phyloP scores from a whole-genome alignment of 225 moss, liverwort and hornwort species.

The Takakia lepidozioides region DNA sequence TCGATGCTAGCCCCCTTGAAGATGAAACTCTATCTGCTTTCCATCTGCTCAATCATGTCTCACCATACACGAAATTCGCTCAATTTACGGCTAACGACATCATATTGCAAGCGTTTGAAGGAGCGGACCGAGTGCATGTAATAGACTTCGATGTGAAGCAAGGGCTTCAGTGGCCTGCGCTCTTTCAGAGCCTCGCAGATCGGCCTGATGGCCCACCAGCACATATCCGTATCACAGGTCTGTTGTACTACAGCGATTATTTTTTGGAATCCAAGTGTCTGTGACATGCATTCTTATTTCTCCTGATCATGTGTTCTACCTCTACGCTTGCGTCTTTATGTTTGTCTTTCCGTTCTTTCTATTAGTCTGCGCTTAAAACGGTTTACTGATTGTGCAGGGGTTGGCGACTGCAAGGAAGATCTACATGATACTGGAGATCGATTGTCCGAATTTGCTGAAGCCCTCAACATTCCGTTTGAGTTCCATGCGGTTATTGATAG shows the following conservation, averaged over 20 bases:
- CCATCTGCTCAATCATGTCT: conserved; percentile 86
- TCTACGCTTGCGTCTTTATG: no score
- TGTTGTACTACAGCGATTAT: not conserved
- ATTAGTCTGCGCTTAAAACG: no score
- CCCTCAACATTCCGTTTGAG: conserved; percentile 74
- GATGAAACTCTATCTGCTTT: conserved; percentile 81
- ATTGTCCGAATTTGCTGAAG: conserved; percentile 85
- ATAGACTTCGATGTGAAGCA: conserved; percentile 98
- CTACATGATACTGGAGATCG: conserved; percentile 90
- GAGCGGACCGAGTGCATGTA: conserved; percentile 71
- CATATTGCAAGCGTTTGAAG: conserved; percentile 81
- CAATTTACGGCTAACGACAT: conserved; percentile 93
- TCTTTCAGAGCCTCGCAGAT: conserved; percentile 75
- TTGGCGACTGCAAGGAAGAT: conserved; percentile 96
- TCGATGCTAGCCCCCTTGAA: conserved; percentile 67
- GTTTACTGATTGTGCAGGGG: conserved; percentile 15
- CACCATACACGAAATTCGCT: conserved; percentile 86
- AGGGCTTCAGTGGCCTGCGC: conserved; percentile 94
- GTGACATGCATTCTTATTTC: no score
- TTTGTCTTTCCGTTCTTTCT: no score
- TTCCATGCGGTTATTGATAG: conserved; percentile 92
- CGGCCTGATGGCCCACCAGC: conserved; percentile 82
- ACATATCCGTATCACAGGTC: conserved; percentile 81
- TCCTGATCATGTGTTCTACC: no score
- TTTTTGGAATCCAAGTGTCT: no score